Conservation (phyloP, 108 stramenopile species). For the Nitzschia palea region DNA sequence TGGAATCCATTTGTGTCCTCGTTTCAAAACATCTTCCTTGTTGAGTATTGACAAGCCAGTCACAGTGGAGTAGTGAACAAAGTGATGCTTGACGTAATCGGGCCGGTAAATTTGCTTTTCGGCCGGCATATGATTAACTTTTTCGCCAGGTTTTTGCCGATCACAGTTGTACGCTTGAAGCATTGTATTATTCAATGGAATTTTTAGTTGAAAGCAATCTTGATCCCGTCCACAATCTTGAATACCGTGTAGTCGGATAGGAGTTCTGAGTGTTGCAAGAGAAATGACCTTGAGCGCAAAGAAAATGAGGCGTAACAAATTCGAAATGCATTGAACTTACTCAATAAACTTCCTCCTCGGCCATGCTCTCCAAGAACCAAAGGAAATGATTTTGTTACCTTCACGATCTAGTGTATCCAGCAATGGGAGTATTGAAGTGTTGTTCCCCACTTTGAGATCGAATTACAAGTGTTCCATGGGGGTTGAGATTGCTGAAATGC, state of each 20-base stretch:
- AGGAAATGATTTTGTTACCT: slow-evolving; percentile 45
- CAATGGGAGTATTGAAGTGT: slow-evolving; percentile 16
- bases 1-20: slow-evolving; percentile 14
- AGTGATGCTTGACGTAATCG: slow-evolving; percentile 83
- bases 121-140: slow-evolving; percentile 63
- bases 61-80: slow-evolving; percentile 84
- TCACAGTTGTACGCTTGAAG: slow-evolving; percentile 90
- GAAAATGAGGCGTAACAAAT: background rate
- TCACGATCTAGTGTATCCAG: slow-evolving; percentile 41
- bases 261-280: too few species aligned
- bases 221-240: slow-evolving; percentile 31
- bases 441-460: slow-evolving; percentile 55
- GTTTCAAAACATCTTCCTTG: slow-evolving; percentile 43
- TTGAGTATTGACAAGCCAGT: slow-evolving; percentile 68
- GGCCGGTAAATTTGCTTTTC: slow-evolving; percentile 70
- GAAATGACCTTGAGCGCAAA: background rate
- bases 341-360: slow-evolving; percentile 43
- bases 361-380: slow-evolving; percentile 60
- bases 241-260: slow-evolving; percentile 12
- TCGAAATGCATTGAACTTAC: slow-evolving; percentile 23
- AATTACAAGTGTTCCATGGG: too few species aligned
- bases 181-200: slow-evolving; percentile 74
- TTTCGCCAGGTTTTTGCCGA: slow-evolving; percentile 68
- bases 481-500: too few species aligned
- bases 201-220: slow-evolving; percentile 53